Evolutionary conservation across 371 early-diverging fungal genomes (phyloP), one percentile per base, ranked within the genome.

Genomic region (Dipsacomyces acuminosporus): DNA sequence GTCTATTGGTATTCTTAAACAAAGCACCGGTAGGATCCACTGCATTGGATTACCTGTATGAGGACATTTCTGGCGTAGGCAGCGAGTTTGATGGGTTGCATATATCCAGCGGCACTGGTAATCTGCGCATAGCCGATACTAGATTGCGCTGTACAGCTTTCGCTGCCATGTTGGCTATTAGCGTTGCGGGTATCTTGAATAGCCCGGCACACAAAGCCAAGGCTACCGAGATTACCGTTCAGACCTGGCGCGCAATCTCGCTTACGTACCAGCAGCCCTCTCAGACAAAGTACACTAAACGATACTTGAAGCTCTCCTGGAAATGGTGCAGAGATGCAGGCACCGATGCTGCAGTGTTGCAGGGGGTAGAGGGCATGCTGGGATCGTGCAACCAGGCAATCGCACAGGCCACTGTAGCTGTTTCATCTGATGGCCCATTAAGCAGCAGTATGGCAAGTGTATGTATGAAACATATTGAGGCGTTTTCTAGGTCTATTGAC

Each of bases 221-320:
- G 14, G 45, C 51, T 11, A 13, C 43, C 3, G 35, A 41, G 15
- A 11, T 33, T 13, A 43, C 49, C 22, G 51, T 40, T 4, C 38
- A 34, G 1, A 19, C 66, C 2, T 70, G 70, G 70, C 40, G 25
- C n/a, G 44, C 51, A 0, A 40, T 64, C 4, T 21, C 65, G 2
- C 18, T 14, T 3, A 21, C 18, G 4, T 9, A n/a, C 17, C 43
- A 51, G 26, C 13, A 14, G 9, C 18, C 55, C 2, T 33, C 19
- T 18, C 23, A 43, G 2, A n/a, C 43, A 11, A 23, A 26, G 3
- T 60, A 60, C 15, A 40, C 56, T 13, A 52, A 52, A 15, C 48
- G 49, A 2, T 64, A 65, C 26, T 44, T 70, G 20, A 35, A 44
- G 15, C n/a, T 20, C 17, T 45, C 70, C 2, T 70, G 70, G 70